phyloP scores from a whole-genome alignment of 176 grass and related monocot genomes.

The Oryza glumipatula region DNA sequence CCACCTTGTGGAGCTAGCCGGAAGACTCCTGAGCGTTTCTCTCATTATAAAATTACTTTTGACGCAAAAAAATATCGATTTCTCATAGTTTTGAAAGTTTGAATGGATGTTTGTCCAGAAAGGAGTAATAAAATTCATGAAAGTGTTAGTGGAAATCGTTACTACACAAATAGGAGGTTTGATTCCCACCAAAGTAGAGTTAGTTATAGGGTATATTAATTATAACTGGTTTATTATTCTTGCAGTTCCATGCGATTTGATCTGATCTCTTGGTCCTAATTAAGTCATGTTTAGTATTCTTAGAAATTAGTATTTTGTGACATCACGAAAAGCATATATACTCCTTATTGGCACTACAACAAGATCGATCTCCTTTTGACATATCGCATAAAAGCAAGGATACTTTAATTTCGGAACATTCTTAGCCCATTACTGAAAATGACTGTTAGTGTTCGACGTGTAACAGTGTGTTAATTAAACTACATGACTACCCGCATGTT shows the following conservation, averaged over 20 bases:
- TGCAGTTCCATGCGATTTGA: neutral
- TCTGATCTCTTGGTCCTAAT: neutral
- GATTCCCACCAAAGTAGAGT: neutral
- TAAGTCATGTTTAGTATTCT: neutral
- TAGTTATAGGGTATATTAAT: neutral
- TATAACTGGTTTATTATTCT: neutral
- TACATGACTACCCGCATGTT: too few species aligned
- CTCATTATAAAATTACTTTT: too few species aligned
- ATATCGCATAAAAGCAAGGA: conserved; percentile 44
- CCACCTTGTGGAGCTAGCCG: too few species aligned
- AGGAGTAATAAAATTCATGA: neutral
- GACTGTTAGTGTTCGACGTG: conserved; percentile 9
- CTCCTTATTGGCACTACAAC: conserved; percentile 35
- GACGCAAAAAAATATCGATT: neutral
- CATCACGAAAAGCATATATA: conserved; percentile 30
- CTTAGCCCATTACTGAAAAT: conserved; percentile 33
- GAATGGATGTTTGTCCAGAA: neutral
- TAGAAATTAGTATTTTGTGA: neutral
- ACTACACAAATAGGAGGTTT: neutral
- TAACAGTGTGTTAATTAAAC: conserved; percentile 6
- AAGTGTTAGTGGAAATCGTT: neutral
- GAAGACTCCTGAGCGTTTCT: too few species aligned
- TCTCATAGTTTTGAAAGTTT: neutral
- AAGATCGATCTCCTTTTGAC: conserved; percentile 35
- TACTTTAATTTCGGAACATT: conserved; percentile 31